Evolutionary conservation across 495 filamentous ascomycete genomes (phyloP).

Genomic region (Xylona heveae): DNA sequence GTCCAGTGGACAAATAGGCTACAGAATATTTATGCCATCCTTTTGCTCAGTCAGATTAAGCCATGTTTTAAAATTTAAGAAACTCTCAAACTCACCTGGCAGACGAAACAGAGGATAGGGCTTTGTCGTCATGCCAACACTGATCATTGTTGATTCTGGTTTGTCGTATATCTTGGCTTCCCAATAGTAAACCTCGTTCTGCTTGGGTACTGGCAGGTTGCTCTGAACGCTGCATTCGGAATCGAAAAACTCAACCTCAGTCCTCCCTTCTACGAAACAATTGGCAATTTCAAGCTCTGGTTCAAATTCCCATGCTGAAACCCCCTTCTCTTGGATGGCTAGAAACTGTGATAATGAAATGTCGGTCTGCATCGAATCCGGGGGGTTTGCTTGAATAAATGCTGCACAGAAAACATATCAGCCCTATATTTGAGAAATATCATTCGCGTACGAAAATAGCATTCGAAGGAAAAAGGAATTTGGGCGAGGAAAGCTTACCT

Average conservation of each 20-base stretch:
- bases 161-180: slow-evolving; percentile 97
- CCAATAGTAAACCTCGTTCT: slow-evolving; percentile 99
- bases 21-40: slow-evolving; percentile 82
- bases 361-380: slow-evolving; percentile 87
- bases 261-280: slow-evolving; percentile 90
- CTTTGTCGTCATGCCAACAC: slow-evolving; percentile 85
- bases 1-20: slow-evolving; percentile 72
- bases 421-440: slow-evolving; percentile 7
- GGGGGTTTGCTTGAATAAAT: slow-evolving; percentile 83
- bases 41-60: slow-evolving; percentile 13
- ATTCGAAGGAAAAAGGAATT: neutral
- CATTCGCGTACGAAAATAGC: neutral
- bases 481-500: slow-evolving; percentile 31
- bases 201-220: slow-evolving; percentile 90
- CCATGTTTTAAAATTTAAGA: neutral
- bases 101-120: slow-evolving; percentile 89
- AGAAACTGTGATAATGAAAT: slow-evolving; percentile 95
- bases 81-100: slow-evolving; percentile 36
- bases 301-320: slow-evolving; percentile 97
- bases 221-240: slow-evolving; percentile 93
- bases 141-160: slow-evolving; percentile 65
- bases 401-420: slow-evolving; percentile 28
- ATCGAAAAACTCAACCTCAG: slow-evolving; percentile 97
- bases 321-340: slow-evolving; percentile 96
- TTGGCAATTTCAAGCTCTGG: slow-evolving; percentile 96